Evolutionary conservation across 441 rosid species (phyloP), one percentile per base, ranked within the genome.

Genomic region (Syzygium syzygioides): DNA sequence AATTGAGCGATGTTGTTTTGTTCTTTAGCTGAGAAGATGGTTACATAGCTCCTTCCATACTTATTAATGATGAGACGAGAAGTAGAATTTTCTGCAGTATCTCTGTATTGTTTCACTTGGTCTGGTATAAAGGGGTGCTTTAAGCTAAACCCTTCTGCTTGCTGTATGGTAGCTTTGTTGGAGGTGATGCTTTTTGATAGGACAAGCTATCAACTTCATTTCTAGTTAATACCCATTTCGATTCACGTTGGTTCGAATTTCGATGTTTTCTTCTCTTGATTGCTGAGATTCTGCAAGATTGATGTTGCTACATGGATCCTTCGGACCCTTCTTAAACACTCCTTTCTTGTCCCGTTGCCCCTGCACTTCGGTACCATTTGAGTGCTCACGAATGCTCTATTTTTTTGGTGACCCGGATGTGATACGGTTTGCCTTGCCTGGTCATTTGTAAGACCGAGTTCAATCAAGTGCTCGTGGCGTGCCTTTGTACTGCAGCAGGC

Each of bases 11-110:
- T 76, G 83, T 41, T 76, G 83, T 76, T 76, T 76, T 76, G 83
- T 76, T 76, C 83, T 76, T 76, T 76, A 76, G 83, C 52, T 76
- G 83, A 76, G 83, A 76, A 23, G 83, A 76, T 76, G 83, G 52
- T 76, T 41, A 12, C 52, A 6, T 76, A 76, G 83, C 52, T 76
- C 52, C 83, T 37, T 41, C 52, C 83, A 6, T 76, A 37, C 83
- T 41, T 76, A 71, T 41, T 41, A 76, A 76, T 76, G 83, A 76
- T 76, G 17, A 76, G 83, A 76, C 52, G n/a, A 76, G 15, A 76
- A 32, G 37, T 23, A 76, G 25, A 76, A 23, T 37, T 23, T 37
- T 41, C 52, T 37, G 52, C 83, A 41, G 52, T 71, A 1, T 37
- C 15, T 20, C 52, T 76, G n/a, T 41, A 9, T 37, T 19, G 80